These are phyloP conservation scores for Geotrichum phurueaensis DNA, from an alignment of 1,139 yeast species.

Conservation along the genomic window DNA sequence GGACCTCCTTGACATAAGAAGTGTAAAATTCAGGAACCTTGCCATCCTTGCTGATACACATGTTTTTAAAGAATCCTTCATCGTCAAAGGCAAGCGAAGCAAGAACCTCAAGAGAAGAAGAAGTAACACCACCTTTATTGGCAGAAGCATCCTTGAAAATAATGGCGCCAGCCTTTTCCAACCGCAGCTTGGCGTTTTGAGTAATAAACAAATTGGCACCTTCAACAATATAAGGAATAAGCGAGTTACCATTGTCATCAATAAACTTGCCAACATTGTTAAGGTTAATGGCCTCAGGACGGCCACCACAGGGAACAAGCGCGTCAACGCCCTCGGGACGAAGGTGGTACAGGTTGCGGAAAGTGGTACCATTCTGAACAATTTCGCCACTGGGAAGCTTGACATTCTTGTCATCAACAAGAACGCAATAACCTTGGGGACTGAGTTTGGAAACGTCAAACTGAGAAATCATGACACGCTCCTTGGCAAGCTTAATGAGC, in stretches of 20 bases:
- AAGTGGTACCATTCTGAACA: conserved; percentile 80
- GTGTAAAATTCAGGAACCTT: conserved; percentile 66
- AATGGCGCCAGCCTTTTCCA: conserved; percentile 81
- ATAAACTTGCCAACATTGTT: conserved; percentile 70
- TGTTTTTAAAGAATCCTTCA: conserved; percentile 62
- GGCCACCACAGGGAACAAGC: conserved; percentile 98
- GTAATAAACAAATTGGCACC: conserved; percentile 96
- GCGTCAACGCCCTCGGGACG: conserved; percentile 62
- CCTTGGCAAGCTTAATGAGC: conserved; percentile 69
- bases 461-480: conserved; percentile 67
- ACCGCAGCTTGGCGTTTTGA: conserved; percentile 80
- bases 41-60: conserved; percentile 56
- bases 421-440: conserved; percentile 68
- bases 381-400: conserved; percentile 69
- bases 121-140: conserved; percentile 97
- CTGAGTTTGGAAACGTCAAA: conserved; percentile 66
- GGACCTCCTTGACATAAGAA: conserved; percentile 78
- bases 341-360: conserved; percentile 87
- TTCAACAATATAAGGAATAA: conserved; percentile 86
- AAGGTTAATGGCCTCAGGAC: conserved; percentile 93
- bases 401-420: conserved; percentile 80
- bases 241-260: conserved; percentile 71
- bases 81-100: conserved; percentile 93
- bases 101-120: conserved; percentile 90
- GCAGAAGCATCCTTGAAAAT: conserved; percentile 95